Evolutionary conservation across 495 filamentous ascomycete genomes (phyloP).

Genomic region (Chaetomium fimeti): DNA sequence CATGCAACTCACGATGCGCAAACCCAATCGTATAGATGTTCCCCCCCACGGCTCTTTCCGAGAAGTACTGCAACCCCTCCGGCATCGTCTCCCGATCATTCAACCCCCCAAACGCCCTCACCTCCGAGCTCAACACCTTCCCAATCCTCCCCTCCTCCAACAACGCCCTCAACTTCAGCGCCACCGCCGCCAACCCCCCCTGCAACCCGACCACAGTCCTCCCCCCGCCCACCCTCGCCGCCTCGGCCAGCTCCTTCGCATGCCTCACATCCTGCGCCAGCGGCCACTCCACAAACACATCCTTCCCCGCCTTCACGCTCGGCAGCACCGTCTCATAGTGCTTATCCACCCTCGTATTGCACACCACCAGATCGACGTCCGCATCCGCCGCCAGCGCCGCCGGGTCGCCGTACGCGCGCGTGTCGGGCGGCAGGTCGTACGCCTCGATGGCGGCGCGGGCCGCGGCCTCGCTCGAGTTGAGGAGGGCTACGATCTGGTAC

Average conservation of each 20-base stretch:
- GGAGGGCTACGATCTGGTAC: conserved; percentile 58
- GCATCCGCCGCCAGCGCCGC: conserved; percentile 45
- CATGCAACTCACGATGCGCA: conserved; percentile 46
- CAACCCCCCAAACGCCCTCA: conserved; percentile 43
- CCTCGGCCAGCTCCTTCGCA: conserved; percentile 44
- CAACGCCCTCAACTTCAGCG: conserved; percentile 47
- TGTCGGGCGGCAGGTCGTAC: conserved; percentile 46
- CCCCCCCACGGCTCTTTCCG: conserved; percentile 47
- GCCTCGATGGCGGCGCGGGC: conserved; percentile 50
- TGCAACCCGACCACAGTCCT: conserved; percentile 55
- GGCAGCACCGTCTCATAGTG: conserved; percentile 47
- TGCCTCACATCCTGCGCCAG: conserved; percentile 39
- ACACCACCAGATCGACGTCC: conserved; percentile 60
- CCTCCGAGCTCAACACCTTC: conserved; percentile 52
- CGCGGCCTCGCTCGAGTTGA: conserved; percentile 53
- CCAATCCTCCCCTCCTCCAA: conserved; percentile 52
- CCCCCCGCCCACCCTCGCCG: conserved; percentile 39
- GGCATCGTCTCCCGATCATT: conserved; percentile 36
- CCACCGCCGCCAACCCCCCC: conserved; percentile 44
- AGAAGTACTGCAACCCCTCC: conserved; percentile 46
- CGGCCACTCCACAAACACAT: conserved; percentile 61
- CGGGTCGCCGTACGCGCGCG: conserved; percentile 53
- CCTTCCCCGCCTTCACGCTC: conserved; percentile 55
- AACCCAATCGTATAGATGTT: conserved; percentile 54
- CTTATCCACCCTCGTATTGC: conserved; percentile 53